Percentiles rank a stretch among this genome's conserved stretches.
Evolutionary conservation across 768 basidiomycete species (phyloP).

Genomic region (Leccinum olivaceopallidum): DNA sequence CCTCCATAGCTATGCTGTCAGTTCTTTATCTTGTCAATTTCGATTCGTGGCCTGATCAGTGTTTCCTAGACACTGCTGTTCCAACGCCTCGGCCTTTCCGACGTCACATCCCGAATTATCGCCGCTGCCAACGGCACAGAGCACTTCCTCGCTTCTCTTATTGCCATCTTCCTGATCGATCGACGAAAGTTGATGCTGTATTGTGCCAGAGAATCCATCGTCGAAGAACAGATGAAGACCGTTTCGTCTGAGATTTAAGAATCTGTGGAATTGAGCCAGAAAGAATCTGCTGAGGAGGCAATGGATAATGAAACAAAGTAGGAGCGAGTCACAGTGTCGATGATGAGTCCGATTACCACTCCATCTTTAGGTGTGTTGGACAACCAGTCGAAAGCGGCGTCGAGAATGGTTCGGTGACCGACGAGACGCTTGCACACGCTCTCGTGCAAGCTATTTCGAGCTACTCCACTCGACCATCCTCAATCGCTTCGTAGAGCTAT

Average conservation of each 20-base stretch:
- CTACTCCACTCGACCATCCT: conserved; percentile 92
- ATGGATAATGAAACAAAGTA: too few species aligned
- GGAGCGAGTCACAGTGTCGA: too few species aligned
- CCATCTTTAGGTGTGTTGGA: too few species aligned
- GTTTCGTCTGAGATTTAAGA: too few species aligned
- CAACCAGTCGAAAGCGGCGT: too few species aligned
- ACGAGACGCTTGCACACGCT: conserved; percentile 27
- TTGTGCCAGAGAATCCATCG: too few species aligned
- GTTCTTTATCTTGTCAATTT: conserved; percentile 8
- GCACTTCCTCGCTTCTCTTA: conserved; percentile 68
- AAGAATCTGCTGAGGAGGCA: too few species aligned
- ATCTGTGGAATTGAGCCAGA: too few species aligned
- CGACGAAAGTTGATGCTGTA: conserved; percentile 69
- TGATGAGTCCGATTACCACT: too few species aligned
- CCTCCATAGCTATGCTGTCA: conserved; percentile 32
- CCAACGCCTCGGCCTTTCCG: conserved; percentile 57
- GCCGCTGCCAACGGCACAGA: conserved; percentile 72
- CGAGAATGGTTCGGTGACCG: too few species aligned
- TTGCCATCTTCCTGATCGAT: conserved; percentile 73
- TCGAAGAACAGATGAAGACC: too few species aligned
- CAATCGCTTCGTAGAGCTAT: conserved; percentile 93
- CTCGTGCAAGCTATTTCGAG: conserved; percentile 89
- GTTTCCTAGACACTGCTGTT: conserved; percentile 44
- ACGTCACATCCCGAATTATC: conserved; percentile 59
- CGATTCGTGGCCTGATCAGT: neutral